phyloP scores from a whole-genome alignment of 768 basidiomycete genomes.

The Pleurotus eryngii region DNA sequence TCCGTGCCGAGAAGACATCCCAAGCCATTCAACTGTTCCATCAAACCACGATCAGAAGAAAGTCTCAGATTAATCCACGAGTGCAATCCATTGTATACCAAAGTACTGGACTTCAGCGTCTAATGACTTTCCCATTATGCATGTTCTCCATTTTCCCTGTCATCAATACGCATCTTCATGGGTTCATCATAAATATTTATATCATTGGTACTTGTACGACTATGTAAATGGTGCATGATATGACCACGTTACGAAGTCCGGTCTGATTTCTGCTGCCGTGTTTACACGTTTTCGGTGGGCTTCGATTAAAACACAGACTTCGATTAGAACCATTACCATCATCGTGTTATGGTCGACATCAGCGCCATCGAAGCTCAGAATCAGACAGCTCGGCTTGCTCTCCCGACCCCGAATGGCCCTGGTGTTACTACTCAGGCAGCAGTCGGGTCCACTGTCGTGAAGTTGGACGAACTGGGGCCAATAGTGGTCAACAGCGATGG shows the following conservation, averaged over 20 bases:
- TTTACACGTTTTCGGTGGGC: neutral
- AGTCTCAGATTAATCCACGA: constrained; percentile 1
- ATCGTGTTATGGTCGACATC: too few relatives aligned
- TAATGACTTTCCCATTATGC: neutral
- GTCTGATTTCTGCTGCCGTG: neutral
- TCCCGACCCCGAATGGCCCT: constrained; percentile 6
- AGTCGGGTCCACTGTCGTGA: constrained; percentile 30
- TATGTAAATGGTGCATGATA: too few relatives aligned
- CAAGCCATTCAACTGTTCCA: constrained; percentile 44
- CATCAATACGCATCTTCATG: too few relatives aligned
- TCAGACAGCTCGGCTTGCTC: too few relatives aligned
- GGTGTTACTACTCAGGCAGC: constrained; percentile 6
- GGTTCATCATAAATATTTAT: neutral
- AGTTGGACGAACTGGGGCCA: constrained; percentile 59
- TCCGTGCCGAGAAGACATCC: constrained; percentile 39
- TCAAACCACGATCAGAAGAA: constrained; percentile 39
- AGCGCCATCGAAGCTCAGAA: too few relatives aligned
- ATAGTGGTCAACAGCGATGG: constrained; percentile 70
- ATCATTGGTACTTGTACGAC: neutral
- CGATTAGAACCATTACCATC: neutral
- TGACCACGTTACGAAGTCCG: too few relatives aligned
- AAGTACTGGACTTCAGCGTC: too few relatives aligned
- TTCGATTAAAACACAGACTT: neutral
- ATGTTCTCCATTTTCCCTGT: neutral
- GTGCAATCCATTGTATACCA: neutral